Base-by-base conservation (phyloP, 805 yeast genomes). In the Spathaspora sp. region DNA sequence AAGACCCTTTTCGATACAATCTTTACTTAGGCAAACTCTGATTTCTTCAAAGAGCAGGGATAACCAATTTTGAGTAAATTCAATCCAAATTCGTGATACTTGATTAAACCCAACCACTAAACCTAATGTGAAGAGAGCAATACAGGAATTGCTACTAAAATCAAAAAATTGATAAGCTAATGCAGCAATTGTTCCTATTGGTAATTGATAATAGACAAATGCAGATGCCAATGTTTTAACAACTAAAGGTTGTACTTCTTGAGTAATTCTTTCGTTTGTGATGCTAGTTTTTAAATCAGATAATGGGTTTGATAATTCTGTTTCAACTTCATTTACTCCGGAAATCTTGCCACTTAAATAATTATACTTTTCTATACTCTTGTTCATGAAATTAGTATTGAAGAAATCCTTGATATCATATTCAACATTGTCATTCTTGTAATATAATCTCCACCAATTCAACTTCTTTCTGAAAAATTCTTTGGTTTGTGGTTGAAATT, bases 371-470 rank as follows among this genome's bases (percentile, higher is more conserved):
- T 72, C 77, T 39, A 73, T 70, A 51, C 77, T 72, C 23, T 62
- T 54, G 49, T 55, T 60, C 77, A 74, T 72, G 58, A 74, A 74
- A 35, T 64, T 57, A 8, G 56, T 46, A 44, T 52, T 61, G 52
- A 74, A 67, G 56, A 52, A 72, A 51, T 74, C 79, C 51, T 74
- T 74, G 44, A 74, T 54, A 39, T 66, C 69, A 52, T 74, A 74
- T 57, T 72, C 77, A 19, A 74, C 72, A 54, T 74, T 73, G 48
- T 74, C 79, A 53, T 74, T 74, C 46, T 64, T 65, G 51, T 60
- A 61, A 55, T 74, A 74, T n/a, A 74, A 57, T 55, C 62, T 72
- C 75, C 76, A 74, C 78, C 78, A 74, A 16, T 58, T 56, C 47
- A 74, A 63, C 16, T 60, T 64, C 17, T 57, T 59, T 20, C 49